A percentile compares a stretch with the other conserved stretches of the same genome.
These are phyloP conservation scores for Ceratobasidium sp. DNA, from an alignment of 1,284 basidiomycete genomes.

Conservation along the genomic window DNA sequence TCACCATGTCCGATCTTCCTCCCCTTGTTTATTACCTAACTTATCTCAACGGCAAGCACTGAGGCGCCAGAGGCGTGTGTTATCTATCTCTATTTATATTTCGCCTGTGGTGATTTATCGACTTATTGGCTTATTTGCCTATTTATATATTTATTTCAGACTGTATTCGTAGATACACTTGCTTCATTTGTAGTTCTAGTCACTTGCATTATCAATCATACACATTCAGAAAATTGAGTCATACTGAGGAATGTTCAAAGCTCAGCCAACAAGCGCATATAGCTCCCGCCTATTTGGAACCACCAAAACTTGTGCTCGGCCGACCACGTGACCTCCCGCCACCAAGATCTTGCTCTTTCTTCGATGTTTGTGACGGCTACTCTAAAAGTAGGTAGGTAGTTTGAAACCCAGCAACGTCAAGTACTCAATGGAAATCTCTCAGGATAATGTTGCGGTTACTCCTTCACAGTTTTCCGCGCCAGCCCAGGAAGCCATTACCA, in stretches of 20 bases:
- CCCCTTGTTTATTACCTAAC: constrained; percentile 37
- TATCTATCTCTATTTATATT: neutral
- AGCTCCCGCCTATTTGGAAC: too few relatives aligned
- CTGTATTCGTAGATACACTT: constrained; percentile 11
- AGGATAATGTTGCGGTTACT: constrained; percentile 82
- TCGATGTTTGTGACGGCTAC: constrained; percentile 32
- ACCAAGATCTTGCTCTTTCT: neutral
- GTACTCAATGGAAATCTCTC: neutral
- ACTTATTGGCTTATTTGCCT: constrained; percentile 12
- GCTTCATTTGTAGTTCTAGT: neutral
- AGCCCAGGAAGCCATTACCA: constrained; percentile 73
- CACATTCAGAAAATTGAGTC: neutral
- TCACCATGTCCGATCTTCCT: constrained; percentile 37
- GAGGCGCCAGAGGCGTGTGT: constrained; percentile 11
- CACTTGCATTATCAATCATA: constrained; percentile 12
- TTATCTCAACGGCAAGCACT: constrained; percentile 37
- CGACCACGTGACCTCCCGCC: neutral
- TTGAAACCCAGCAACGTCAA: neutral
- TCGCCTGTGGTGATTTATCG: constrained; percentile 11
- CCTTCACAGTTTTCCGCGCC: constrained; percentile 77
- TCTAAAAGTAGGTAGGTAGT: constrained; percentile 15
- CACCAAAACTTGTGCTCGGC: too few relatives aligned
- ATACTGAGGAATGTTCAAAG: too few relatives aligned
- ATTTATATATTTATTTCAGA: constrained; percentile 17
- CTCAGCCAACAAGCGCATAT: too few relatives aligned